These are phyloP conservation scores for Dendrostoma leiphaemia DNA, from an alignment of 2,329 filamentous ascomycete species.

Conservation along the genomic window DNA sequence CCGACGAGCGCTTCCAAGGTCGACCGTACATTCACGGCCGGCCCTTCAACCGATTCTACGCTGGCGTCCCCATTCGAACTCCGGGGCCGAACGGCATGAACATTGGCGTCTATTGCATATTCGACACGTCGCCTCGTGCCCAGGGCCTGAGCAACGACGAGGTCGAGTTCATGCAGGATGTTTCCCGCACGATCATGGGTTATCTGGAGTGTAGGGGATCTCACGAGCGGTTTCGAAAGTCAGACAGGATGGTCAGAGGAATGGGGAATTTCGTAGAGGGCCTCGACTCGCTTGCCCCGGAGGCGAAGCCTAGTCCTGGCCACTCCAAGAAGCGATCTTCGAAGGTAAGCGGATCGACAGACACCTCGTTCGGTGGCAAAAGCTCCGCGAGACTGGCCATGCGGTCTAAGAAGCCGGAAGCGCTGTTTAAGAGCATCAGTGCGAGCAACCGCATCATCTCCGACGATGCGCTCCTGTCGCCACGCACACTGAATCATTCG, in stretches of 20 bases:
- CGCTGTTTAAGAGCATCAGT: neutral
- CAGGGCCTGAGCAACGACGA: slow-evolving; percentile 27
- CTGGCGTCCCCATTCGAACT: slow-evolving; percentile 39
- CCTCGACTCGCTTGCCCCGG: slow-evolving; percentile 3
- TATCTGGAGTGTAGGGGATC: slow-evolving; percentile 33
- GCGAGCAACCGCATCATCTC: neutral
- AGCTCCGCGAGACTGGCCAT: neutral
- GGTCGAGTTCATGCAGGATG: slow-evolving; percentile 23
- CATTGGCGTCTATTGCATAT: slow-evolving; percentile 40
- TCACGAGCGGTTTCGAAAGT: slow-evolving; percentile 27
- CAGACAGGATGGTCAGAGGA: slow-evolving; percentile 36
- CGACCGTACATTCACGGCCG: slow-evolving; percentile 25
- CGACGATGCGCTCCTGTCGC: neutral
- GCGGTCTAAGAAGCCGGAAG: neutral
- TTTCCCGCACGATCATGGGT: slow-evolving; percentile 31
- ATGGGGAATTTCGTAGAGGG: slow-evolving; percentile 35
- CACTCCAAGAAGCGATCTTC: slow-evolving; percentile 5
- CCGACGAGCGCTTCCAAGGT: slow-evolving; percentile 28
- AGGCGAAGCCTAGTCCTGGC: neutral
- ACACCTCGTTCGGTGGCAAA: neutral
- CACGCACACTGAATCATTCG: neutral
- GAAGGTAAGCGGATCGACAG: neutral
- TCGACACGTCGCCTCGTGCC: slow-evolving; percentile 27
- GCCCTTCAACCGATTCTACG: slow-evolving; percentile 34
- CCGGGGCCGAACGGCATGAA: slow-evolving; percentile 33